Conservation (phyloP, 1,284 basidiomycete species). For the Sanghuangporus weigelae region DNA sequence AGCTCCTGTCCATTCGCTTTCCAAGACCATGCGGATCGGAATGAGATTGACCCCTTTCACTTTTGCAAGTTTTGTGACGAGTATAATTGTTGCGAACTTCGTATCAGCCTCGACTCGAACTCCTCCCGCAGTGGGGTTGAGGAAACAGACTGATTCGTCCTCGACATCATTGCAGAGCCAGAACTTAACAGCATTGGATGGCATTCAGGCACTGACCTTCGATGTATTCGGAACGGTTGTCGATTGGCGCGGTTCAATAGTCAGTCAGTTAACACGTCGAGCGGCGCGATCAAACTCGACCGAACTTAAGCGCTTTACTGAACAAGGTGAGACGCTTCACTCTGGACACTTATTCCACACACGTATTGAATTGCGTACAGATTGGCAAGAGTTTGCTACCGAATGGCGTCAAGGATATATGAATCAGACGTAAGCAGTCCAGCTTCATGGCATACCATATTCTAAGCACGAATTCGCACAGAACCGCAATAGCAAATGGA, state of each 20-base stretch:
- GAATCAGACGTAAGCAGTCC: conserved; percentile 37
- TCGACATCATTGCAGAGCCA: too few relatives aligned
- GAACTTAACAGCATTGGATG: conserved; percentile 5
- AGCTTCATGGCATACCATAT: background rate
- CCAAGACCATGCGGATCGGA: too few relatives aligned
- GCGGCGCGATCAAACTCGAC: conserved; percentile 7
- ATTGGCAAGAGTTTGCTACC: conserved; percentile 45
- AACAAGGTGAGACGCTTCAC: conserved; percentile 7
- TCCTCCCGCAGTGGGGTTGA: too few relatives aligned
- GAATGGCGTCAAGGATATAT: conserved; percentile 55
- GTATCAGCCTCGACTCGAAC: too few relatives aligned
- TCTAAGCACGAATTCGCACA: conserved; percentile 15
- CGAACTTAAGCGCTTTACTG: conserved; percentile 6
- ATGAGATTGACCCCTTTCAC: too few relatives aligned
- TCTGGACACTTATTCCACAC: background rate
- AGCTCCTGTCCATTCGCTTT: too few relatives aligned
- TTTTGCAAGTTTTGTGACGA: too few relatives aligned
- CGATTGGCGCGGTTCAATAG: conserved; percentile 51
- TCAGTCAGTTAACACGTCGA: conserved; percentile 30
- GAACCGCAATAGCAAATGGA: conserved; percentile 36
- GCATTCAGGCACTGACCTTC: conserved; percentile 52
- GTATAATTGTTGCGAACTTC: too few relatives aligned
- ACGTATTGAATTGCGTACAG: conserved; percentile 15
- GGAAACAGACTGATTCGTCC: too few relatives aligned
- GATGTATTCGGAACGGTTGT: conserved; percentile 64